Evolutionary conservation across 2,329 filamentous ascomycete genomes (phyloP), one percentile per base, ranked within the genome.

Genomic region (Neonectria neomacrospora): DNA sequence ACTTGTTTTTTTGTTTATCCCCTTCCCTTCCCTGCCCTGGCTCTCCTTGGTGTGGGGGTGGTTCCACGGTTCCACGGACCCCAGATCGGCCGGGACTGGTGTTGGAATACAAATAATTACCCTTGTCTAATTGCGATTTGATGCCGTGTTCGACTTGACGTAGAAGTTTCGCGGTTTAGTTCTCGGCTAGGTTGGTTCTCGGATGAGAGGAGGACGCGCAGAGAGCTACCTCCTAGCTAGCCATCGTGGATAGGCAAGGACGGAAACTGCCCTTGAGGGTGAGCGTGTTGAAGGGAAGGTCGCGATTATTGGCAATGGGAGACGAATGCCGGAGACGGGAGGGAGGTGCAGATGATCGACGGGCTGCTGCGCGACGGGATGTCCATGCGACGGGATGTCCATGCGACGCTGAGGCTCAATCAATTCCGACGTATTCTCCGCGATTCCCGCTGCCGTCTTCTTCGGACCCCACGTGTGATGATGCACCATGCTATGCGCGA

Each of bases 41-140:
- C 55, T 34, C 37, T 16, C 23, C 10, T 41, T 41, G 37, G 37
- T 37, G 14, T 52, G 39, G 58, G 26, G 22, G 42, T 28, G 48
- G 34, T 55, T 58, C 54, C 34, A 37, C 41, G 48, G 34, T 55
- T 58, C 54, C 34, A 37, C 41, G 51, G 53, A 47, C 59, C 42
- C 60, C 60, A 54, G 59, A 61, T 61, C 50, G 54, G 6, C 54
- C 39, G 58, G 58, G 47, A 56, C 45, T 48, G 54, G 41, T 42
- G 60, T 54, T 58, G 42, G 50, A 44, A 23, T 51, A 22, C 28
- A 9, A 26, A n/a, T n/a, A n/a, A n/a, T n/a, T n/a, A 67, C 52
- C 62, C 61, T 65, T 70, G 68, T 68, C 55, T 64, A 63, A 62
- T 58, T 62, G 54, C 37, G n/a, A 11, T 41, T 41, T 3, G n/a